These are phyloP conservation scores for Penicilliopsis zonata DNA, from an alignment of 495 filamentous ascomycete genomes.

Conservation along the genomic window DNA sequence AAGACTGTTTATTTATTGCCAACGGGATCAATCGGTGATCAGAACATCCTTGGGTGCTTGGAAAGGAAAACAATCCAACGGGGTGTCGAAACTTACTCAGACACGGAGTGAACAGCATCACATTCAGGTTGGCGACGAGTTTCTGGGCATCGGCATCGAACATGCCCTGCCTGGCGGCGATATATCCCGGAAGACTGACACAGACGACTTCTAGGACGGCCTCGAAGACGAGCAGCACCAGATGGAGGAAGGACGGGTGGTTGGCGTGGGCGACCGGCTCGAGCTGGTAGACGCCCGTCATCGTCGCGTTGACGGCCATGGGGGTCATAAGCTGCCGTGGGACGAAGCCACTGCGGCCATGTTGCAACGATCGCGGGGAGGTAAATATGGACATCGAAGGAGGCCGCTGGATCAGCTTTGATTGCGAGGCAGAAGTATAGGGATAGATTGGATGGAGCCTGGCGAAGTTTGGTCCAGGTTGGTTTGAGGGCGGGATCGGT, in stretches of 20 bases:
- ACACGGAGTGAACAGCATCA: slow-evolving; percentile 88
- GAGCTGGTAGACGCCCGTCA: slow-evolving; percentile 16
- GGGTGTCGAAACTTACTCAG: slow-evolving; percentile 54
- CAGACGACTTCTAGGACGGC: slow-evolving; percentile 94
- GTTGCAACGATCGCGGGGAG: slow-evolving; percentile 55
- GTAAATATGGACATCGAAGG: slow-evolving; percentile 39
- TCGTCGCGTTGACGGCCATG: slow-evolving; percentile 17
- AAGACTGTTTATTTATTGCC: slow-evolving; percentile 61
- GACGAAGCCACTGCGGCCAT: slow-evolving; percentile 32
- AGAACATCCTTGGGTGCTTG: too few species aligned
- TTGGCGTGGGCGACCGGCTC: slow-evolving; percentile 24
- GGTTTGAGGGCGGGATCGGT: too few species aligned
- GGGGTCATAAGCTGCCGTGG: slow-evolving; percentile 16
- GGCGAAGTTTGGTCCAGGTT: too few species aligned
- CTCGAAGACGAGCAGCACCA: slow-evolving; percentile 85
- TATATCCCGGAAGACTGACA: slow-evolving; percentile 90
- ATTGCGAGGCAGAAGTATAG: too few species aligned
- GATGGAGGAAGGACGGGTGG: slow-evolving; percentile 58
- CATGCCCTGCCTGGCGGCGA: slow-evolving; percentile 78
- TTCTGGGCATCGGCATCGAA: slow-evolving; percentile 93
- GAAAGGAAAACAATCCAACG: not conserved
- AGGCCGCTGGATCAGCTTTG: too few species aligned
- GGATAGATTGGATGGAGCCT: too few species aligned
- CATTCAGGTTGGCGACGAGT: slow-evolving; percentile 89
- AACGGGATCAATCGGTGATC: too few species aligned